Base-by-base conservation (phyloP, 768 basidiomycete species). In the Daedaleopsis nitida region DNA sequence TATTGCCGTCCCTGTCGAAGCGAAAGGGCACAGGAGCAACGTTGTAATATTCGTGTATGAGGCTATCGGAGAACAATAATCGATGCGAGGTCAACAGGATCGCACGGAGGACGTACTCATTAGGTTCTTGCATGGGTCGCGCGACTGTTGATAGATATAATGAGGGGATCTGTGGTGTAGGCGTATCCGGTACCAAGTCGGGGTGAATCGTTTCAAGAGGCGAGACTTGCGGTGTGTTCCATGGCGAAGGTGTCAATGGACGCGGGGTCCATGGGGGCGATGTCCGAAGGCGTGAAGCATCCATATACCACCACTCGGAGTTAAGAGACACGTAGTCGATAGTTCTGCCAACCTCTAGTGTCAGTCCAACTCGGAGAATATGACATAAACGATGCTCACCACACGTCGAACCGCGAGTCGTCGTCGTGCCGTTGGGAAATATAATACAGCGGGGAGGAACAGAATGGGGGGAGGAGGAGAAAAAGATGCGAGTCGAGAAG, bases 41-140 rank as follows among this genome's bases (percentile, higher is more conserved):
- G 45, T 78, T 77, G 64, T 76, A 69, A 43, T 65, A 69, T 62
- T 65, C 66, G 59, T 69, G 78, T 42, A 77, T 65, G 16, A 68
- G 55, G 43, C 76, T 77, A 44, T 23, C 52, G 17, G 17, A 9
- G n/a, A 19, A 17, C 37, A 24, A 54, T 7, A 16, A 17, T 32
- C 5, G 17, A 35, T 32, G 32, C 27, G 5, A 10, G 10, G 50
- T 21, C 38, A 17, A 16, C 17, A 17, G 21, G n/a, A 35, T 35
- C 27, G 57, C 24, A 19, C n/a, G 34, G n/a, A 24, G 21, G 39
- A 53, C 62, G 48, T 49, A 64, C 63, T 56, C 63, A 51, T 57
- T 48, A 32, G 63, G 63, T 52, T 64, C 63, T 34, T 64, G 37
- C 24, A 53, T 51, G 24, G 63, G 58, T 58, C 37, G 42, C 17